Conservation (phyloP, 2,329 filamentous ascomycete species). For the Hymenoscyphus linearis region DNA sequence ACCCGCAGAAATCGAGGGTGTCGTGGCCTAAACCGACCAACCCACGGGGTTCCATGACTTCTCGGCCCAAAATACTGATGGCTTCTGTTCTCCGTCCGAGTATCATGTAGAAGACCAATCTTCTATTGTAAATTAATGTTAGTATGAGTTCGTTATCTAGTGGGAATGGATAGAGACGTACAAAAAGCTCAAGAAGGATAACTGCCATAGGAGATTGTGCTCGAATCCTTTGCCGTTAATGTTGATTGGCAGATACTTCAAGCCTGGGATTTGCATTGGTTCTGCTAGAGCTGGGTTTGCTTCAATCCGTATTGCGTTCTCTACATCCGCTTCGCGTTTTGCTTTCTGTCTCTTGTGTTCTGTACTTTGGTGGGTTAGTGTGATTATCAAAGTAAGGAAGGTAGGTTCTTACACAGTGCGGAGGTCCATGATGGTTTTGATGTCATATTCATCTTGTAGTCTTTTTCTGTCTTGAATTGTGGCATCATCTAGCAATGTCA, state of each 20-base stretch:
- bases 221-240: slow-evolving; percentile 70
- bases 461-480: slow-evolving; percentile 56
- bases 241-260: slow-evolving; percentile 62
- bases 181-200: slow-evolving; percentile 60
- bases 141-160: not conserved
- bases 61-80: slow-evolving; percentile 60
- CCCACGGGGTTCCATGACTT: slow-evolving; percentile 69
- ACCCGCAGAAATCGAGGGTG: slow-evolving; percentile 61
- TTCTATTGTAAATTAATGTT: slow-evolving; percentile 35
- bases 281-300: slow-evolving; percentile 48
- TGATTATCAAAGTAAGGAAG: not conserved
- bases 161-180: slow-evolving; percentile 32
- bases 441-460: slow-evolving; percentile 54
- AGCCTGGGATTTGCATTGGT: slow-evolving; percentile 56
- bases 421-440: slow-evolving; percentile 73
- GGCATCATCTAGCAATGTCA: slow-evolving; percentile 57
- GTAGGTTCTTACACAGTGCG: slow-evolving; percentile 57
- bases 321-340: slow-evolving; percentile 49
- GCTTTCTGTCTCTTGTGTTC: slow-evolving; percentile 66
- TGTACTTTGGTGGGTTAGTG: slow-evolving; percentile 44
- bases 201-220: slow-evolving; percentile 51
- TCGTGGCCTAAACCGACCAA: slow-evolving; percentile 65
- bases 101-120: slow-evolving; percentile 57
- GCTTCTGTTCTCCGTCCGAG: slow-evolving; percentile 64
- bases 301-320: slow-evolving; percentile 40